Base-by-base conservation (phyloP, 2,329 filamentous ascomycete genomes). In the Stylonectria norvegica region DNA sequence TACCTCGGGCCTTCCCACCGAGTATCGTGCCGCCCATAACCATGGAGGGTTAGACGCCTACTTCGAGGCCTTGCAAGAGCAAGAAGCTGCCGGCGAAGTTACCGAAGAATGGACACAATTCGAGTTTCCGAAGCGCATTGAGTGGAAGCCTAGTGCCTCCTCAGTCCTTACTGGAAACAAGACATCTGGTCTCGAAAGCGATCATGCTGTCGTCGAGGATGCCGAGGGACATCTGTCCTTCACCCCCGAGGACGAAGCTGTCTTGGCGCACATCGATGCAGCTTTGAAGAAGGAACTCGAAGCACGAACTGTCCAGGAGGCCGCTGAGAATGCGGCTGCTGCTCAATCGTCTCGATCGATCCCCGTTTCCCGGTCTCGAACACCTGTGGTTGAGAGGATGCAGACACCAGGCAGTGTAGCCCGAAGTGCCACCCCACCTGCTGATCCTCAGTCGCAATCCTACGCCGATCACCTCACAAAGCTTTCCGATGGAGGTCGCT, bases 71-170 rank as follows among this genome's bases (percentile, higher is more conserved):
- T 86, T 93, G 72, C 89, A 91, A 65, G 85, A 86, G 63, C 79
- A 83, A 49, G 82, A 91, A 62, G 84, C 58, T 4, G 57, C 56
- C n/a, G 70, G 75, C 15, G 77, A 78, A 25, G 69, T 82, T 34
- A 85, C 89, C 36, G 81, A 85, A 52, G 90, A 96, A 62, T 95
- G 89, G 89, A 84, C 84, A 30, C 89, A 95, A 63, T 94, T 89
- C 58, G 86, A 95, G 64, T 90, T 94, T 62, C 85, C 85, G 40
- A 85, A 89, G 65, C 79, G 84, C 49, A 88, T 96, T 55, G 90
- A 93, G 61, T 95, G 90, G 88, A 90, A 93, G 71, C 76, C 81
- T 3, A 68, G 70, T 16, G 69, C 73, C 5, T 70, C 73, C 18
- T 69, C 76, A 22, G 72, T 78, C 31, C 70, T 80, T 27, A 75